phyloP scores from a whole-genome alignment of 331 rosid species.

The Malus hybrid region DNA sequence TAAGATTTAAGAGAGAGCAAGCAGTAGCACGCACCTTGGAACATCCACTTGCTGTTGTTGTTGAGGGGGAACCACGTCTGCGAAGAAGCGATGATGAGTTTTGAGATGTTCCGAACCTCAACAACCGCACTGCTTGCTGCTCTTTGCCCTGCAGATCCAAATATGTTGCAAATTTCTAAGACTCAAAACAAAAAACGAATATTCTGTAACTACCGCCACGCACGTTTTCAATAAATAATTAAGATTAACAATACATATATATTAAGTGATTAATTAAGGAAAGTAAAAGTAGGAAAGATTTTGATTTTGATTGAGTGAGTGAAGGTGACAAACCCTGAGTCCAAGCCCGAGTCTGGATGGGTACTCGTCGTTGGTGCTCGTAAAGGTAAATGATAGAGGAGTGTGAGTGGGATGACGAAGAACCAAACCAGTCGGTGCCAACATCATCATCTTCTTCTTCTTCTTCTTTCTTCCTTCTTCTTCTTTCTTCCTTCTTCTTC shows the following conservation, averaged over 20 bases:
- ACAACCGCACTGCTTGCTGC: not conserved
- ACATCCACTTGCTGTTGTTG: not conserved
- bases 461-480: not conserved
- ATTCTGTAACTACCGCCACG: too few species aligned
- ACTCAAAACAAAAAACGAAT: too few species aligned
- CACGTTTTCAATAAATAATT: too few species aligned
- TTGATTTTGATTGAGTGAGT: not conserved
- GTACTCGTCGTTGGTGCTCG: not conserved
- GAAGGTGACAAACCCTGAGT: too few species aligned
- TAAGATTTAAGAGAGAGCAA: too few species aligned
- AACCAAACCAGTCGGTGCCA: conserved; percentile 12
- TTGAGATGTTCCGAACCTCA: conserved; percentile 7
- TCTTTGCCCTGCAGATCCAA: conserved; percentile 3
- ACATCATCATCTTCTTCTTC: conserved; percentile 34
- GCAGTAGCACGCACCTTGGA: conserved; percentile 3
- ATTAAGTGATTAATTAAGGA: too few species aligned
- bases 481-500: not conserved
- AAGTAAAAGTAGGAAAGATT: not conserved
- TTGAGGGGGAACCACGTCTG: conserved; percentile 6
- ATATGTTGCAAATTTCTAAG: too few species aligned
- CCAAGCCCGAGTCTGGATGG: too few species aligned
- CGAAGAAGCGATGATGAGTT: conserved; percentile 3
- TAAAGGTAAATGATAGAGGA: conserved; percentile 17
- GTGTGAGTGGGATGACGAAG: conserved; percentile 13
- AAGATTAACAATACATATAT: too few species aligned